Evolutionary conservation across 163 green algal genomes (phyloP), one percentile per base, ranked within the genome.

Genomic region (Prototheca wickerhamii): DNA sequence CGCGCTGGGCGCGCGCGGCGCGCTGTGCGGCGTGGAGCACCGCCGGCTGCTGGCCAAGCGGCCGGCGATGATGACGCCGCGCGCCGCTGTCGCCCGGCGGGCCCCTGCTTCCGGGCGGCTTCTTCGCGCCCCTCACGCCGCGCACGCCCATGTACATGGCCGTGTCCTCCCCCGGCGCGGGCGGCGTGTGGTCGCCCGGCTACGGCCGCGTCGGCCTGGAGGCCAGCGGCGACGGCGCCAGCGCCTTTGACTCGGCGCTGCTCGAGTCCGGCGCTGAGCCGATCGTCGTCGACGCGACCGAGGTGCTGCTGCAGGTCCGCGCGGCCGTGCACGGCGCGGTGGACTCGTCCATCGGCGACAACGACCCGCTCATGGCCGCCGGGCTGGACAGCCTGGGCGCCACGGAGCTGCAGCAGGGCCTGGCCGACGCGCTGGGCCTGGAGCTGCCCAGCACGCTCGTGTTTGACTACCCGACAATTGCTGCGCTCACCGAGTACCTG

Each of bases 401-500:
- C 18, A 85, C 89, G 3, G 88, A 95, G 82, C 79, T 95, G 64
- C 74, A 85, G 23, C 85, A 87, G 56, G 69, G 53, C n/a, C 76
- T 95, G 40, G 60, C 58, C 7, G 64, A 72, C 33, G n/a, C 32
- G 17, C 40, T 90, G 32, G 66, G 70, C 21, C 42, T 95, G 20
- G 68, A 81, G 51, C 79, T 95, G 72, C 86, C 89, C 18, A 67
- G 67, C 20, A 95, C 89, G 3, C 67, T 95, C 37, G 76, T 88
- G 7, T 94, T 96, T 78, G 89, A 96, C 75, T 93, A 93, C 77
- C 89, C 89, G 31, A 89, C 87, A 3, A 51, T 79, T 31, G 55
- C 63, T 20, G 68, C 64, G 25, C 67, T 80, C 25, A 62, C 73
- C 2, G 69, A 67, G 3, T 87, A 79, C 59, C 50, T 88, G 34